Evolutionary conservation across 805 yeast genomes (phyloP), one percentile per base, ranked within the genome.

Genomic region (Pichia eremophila): DNA sequence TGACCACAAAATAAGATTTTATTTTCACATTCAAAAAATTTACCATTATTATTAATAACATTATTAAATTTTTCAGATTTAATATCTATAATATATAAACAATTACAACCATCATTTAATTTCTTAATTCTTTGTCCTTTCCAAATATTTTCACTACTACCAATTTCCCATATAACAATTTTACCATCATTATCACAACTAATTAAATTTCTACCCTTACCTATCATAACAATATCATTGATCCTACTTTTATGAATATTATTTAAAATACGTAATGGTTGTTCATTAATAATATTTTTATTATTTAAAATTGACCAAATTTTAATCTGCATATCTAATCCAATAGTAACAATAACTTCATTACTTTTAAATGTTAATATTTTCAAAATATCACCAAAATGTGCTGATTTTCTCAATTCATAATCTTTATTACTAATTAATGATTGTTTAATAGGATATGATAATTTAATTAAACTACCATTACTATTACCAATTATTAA

Each of bases 81-180:
- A 28, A 28, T 7, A 28, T 44, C 36, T n/a, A n/a, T n/a, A n/a
- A n/a, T n/a, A 5, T 14, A 5, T 40, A 67, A 36, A 22, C 53
- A 50, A 4, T 45, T 64, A 1, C 71, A 60, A 0, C 68, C 69
- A 54, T 73, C 77, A 4, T 50, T 47, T 2, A 62, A 41, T 18
- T 65, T 62, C 35, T 62, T 66, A 10, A 56, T 58, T 37, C 76
- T 66, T 8, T 55, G 51, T 45, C 77, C 69, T 36, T 67, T 62
- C 54, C 71, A 64, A 5, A 83, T 57, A 9, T 63, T 55, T 18
- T 56, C 46, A 1, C 82, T 87, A 1, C 73, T 57, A 0, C 85
- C 81, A 59, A 87, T 77, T 55, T 84, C 91, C 90, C 89, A 85
- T 36, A 86, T 57, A 40, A 65, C 69, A 1, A 82, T 67, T 0